Percentiles rank a stretch among this genome's conserved stretches.
phyloP scores from a whole-genome alignment of 148 eudicot genomes.

The Dianthus caryophyllus region DNA sequence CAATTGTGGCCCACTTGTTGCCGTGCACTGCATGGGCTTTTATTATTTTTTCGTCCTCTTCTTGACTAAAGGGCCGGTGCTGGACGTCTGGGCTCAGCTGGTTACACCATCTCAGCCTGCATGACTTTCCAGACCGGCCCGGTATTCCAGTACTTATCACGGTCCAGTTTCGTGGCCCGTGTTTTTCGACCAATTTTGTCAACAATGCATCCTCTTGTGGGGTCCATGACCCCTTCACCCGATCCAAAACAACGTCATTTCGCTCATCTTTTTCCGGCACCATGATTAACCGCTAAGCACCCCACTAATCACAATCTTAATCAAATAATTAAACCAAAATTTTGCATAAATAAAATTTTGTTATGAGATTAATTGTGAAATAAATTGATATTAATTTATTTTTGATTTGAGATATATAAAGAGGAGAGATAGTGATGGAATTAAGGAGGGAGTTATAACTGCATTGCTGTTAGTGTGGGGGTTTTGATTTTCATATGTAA shows the following conservation, averaged over 20 bases:
- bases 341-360: neutral
- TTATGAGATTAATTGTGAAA: neutral
- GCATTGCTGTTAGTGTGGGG: constrained; percentile 28
- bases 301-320: neutral
- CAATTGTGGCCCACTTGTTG: constrained; percentile 63
- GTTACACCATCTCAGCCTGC: constrained; percentile 71
- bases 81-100: constrained; percentile 60
- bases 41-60: constrained; percentile 46
- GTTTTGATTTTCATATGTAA: constrained; percentile 19
- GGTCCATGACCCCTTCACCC: constrained; percentile 56
- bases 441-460: constrained; percentile 31
- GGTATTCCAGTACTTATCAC: constrained; percentile 45
- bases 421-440: neutral
- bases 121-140: constrained; percentile 66
- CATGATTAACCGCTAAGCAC: constrained; percentile 9
- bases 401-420: constrained; percentile 6
- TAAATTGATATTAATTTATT: neutral
- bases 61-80: constrained; percentile 46
- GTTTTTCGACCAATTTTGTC: constrained; percentile 40
- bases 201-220: constrained; percentile 52
- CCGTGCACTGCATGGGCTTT: constrained; percentile 44
- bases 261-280: neutral
- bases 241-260: constrained; percentile 18
- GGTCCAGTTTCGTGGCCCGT: constrained; percentile 69
- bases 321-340: neutral